These are phyloP conservation scores for Arachnopeziza araneosa DNA, from an alignment of 2,329 filamentous ascomycete species.

Conservation along the genomic window DNA sequence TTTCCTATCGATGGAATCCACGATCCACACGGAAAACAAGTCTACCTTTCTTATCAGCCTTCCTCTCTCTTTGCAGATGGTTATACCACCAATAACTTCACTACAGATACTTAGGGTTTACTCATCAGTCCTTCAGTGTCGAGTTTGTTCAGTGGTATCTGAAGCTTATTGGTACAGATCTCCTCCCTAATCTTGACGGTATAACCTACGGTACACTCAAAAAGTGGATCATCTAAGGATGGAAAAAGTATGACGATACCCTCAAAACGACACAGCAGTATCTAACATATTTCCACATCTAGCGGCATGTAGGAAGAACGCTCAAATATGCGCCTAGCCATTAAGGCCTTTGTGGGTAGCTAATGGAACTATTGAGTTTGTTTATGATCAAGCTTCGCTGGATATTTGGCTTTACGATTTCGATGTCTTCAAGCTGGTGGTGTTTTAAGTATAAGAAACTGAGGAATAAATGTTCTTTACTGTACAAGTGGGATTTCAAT, in stretches of 20 bases:
- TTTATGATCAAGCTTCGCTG: slow-evolving; percentile 24
- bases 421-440: slow-evolving; percentile 11
- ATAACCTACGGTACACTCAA: slow-evolving; percentile 51
- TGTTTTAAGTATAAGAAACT: too few relatives aligned
- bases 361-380: slow-evolving; percentile 23
- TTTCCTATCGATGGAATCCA: slow-evolving; percentile 32
- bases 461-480: too few relatives aligned
- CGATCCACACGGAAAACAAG: slow-evolving; percentile 32
- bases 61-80: slow-evolving; percentile 29
- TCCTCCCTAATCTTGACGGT: slow-evolving; percentile 25
- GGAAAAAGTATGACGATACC: slow-evolving; percentile 42
- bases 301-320: slow-evolving; percentile 44
- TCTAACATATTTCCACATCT: slow-evolving; percentile 41
- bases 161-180: slow-evolving; percentile 26
- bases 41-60: slow-evolving; percentile 34
- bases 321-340: slow-evolving; percentile 37
- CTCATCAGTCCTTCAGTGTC: neutral
- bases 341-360: slow-evolving; percentile 28
- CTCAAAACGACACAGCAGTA: slow-evolving; percentile 50
- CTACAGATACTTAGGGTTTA: slow-evolving; percentile 28
- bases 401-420: slow-evolving; percentile 30
- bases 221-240: slow-evolving; percentile 46
- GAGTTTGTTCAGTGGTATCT: neutral
- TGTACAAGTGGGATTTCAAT: too few relatives aligned
- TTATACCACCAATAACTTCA: slow-evolving; percentile 29